Evolutionary conservation across 352 stramenopile species (phyloP).

Genomic region (Blastocystis sp.): DNA sequence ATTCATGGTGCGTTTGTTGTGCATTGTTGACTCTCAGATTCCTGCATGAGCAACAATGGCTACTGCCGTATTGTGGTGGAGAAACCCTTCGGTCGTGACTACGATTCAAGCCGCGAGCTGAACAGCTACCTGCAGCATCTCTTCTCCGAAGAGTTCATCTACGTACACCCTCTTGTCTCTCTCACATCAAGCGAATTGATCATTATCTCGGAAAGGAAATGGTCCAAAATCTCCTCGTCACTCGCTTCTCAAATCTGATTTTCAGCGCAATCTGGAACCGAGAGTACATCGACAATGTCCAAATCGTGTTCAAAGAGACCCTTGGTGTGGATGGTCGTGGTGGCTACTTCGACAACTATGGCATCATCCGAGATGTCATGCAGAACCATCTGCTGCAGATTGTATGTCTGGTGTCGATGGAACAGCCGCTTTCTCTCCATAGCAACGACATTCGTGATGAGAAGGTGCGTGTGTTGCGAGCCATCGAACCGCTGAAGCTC

Average conservation of each 20-base stretch:
- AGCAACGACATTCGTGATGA: constrained; percentile 86
- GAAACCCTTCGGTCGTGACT: constrained; percentile 94
- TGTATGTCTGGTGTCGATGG: constrained; percentile 91
- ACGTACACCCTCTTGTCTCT: constrained; percentile 59
- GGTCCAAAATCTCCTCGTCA: constrained; percentile 91
- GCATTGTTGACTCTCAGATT: constrained; percentile 64
- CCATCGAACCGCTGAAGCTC: constrained; percentile 82
- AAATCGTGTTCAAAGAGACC: constrained; percentile 93
- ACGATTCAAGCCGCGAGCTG: constrained; percentile 82
- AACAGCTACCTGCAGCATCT: constrained; percentile 77
- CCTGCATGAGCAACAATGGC: constrained; percentile 68
- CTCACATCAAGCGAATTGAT: constrained; percentile 81
- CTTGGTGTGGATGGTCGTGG: constrained; percentile 88
- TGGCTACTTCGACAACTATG: constrained; percentile 93
- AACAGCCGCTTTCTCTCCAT: constrained; percentile 76
- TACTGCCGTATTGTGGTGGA: constrained; percentile 94
- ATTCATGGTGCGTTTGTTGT: constrained; percentile 68
- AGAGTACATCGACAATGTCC: constrained; percentile 87
- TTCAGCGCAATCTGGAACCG: constrained; percentile 94
- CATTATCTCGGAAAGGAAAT: constrained; percentile 91
- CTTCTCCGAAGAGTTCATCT: constrained; percentile 73
- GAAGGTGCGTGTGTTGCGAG: constrained; percentile 94
- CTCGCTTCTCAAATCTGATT: constrained; percentile 91
- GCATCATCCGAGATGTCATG: constrained; percentile 97
- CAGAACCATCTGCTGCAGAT: constrained; percentile 94